Evolutionary conservation across 441 rosid genomes (phyloP).

Genomic region (Pelargonium myrrhifolium): DNA sequence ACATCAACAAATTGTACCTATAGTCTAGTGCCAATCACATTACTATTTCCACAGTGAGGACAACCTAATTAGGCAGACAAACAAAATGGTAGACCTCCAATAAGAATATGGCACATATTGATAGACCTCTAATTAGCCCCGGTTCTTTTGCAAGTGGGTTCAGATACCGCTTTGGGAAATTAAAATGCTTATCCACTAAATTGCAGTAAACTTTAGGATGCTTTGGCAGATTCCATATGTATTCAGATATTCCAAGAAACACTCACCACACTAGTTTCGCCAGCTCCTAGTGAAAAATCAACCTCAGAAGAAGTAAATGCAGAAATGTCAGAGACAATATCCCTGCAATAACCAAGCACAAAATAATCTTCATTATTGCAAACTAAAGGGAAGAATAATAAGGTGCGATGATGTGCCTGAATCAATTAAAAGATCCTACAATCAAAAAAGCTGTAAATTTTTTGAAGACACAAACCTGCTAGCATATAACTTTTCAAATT

Average conservation of each 20-base stretch:
- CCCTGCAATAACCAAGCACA: constrained; percentile 39
- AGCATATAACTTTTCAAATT: constrained; percentile 28
- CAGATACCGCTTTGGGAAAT: neutral
- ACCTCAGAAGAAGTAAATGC: constrained; percentile 65
- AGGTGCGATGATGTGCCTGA: neutral
- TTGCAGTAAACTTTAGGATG: constrained; percentile 6
- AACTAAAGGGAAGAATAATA: constrained; percentile 5
- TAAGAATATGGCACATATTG: neutral
- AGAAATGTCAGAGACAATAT: constrained; percentile 33
- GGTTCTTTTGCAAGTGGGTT: neutral
- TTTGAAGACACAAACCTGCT: constrained; percentile 28
- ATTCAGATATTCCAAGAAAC: constrained; percentile 20
- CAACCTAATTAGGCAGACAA: neutral
- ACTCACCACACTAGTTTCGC: constrained; percentile 64
- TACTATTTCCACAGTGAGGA: constrained; percentile 3
- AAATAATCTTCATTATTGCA: constrained; percentile 13
- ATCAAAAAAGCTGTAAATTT: neutral
- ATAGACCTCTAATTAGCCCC: neutral
- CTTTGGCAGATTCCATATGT: neutral
- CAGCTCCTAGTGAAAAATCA: constrained; percentile 54
- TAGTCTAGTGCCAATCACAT: neutral
- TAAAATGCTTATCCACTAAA: constrained; percentile 5
- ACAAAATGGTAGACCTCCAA: neutral
- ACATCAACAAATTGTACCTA: neutral
- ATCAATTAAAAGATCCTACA: neutral